Base-by-base conservation (phyloP, 805 yeast species). In the Kluyveromyces dobzhanskii region DNA sequence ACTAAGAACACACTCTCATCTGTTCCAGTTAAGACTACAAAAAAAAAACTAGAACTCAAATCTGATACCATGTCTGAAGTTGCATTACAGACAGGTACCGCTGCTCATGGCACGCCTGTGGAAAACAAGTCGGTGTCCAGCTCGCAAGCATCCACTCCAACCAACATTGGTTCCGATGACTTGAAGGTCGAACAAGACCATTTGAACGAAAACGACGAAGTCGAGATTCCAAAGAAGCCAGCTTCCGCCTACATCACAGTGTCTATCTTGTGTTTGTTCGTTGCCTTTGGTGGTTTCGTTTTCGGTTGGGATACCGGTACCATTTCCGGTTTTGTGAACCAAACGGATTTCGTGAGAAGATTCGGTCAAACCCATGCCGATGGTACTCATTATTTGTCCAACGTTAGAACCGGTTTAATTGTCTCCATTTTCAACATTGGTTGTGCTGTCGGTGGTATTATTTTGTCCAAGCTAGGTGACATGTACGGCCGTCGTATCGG, bases 271-370 rank as follows among this genome's bases (percentile, higher is more conserved):
- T 49, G 42, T 50, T 17, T 47, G 35, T 49, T 52, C 53, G 51
- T 52, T 41, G 53, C 57, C 17, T 52, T 52, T 39, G 57, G 57
- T 48, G 57, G 57, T 37, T 73, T 77, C 76, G 80, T 79, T 33
- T 80, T 78, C 51, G 87, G 87, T 47, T 80, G 80, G 72, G 87
- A 80, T 64, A 80, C 86, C 34, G 87, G 86, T 68, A 79, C 86
- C 49, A 77, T 79, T 57, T 76, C 84, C 19, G 85, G 85, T 49
- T 77, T 80, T 51, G 80, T 78, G 37, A 74, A 75, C 51, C 57
- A 56, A 56, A 51, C 71, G 14, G 81, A 78, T 52, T 80, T 72
- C 64, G 57, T 57, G 35, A 44, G 53, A 27, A 66, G 84, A 56
- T 80, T 79, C 49, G 85, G 85, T 55, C 65, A 69, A 44, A 46